Conservation (phyloP, 179 eudicot species). For the Gypsophila paniculata region DNA sequence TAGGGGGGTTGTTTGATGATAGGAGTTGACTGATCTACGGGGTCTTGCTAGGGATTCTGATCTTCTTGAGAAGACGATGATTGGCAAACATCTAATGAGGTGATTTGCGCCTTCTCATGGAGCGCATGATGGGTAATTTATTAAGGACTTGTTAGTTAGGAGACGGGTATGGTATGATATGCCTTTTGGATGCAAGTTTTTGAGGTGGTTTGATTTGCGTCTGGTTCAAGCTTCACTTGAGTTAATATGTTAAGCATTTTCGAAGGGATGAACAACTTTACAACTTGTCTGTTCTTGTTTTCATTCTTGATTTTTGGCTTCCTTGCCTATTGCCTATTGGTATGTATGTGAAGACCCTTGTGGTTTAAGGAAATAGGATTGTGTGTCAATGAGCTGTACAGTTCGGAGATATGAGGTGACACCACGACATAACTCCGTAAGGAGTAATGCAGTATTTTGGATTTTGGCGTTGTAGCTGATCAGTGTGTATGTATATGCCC, state of each 20-base stretch:
- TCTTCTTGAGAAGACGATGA: neutral
- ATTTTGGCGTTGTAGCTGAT: no score
- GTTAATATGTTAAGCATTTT: neutral
- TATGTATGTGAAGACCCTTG: neutral
- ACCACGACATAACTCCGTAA: no score
- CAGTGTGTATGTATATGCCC: no score
- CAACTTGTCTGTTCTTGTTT: neutral
- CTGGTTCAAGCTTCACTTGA: neutral
- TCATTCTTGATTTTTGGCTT: neutral
- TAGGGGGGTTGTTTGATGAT: neutral
- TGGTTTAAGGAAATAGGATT: neutral
- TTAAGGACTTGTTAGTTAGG: neutral
- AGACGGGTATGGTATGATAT: neutral
- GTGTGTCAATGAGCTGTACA: no score
- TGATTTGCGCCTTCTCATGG: neutral
- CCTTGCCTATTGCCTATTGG: no score
- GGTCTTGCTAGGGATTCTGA: neutral
- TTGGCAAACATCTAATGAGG: neutral
- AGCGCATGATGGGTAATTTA: neutral
- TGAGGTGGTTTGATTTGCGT: neutral
- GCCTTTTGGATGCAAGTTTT: slow-evolving; percentile 15
- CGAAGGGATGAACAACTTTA: neutral
- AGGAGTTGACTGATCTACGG: neutral
- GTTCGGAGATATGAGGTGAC: no score
- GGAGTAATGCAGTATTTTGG: no score